These are phyloP conservation scores for Zoysia matrella DNA, from an alignment of 202 grass and related monocot genomes.

Conservation along the genomic window DNA sequence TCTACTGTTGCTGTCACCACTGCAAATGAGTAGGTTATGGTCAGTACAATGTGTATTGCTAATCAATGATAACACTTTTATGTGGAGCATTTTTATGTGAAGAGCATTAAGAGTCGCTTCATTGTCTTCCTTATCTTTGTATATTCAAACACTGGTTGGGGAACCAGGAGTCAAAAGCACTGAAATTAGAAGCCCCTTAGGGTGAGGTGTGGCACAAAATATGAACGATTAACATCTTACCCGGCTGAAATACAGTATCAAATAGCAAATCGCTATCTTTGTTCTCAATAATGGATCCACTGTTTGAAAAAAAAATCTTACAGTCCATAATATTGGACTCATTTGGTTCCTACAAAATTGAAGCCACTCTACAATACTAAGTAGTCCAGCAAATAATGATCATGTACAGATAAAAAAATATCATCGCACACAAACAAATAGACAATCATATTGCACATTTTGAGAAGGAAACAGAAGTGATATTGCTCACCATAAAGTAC, in stretches of 20 bases:
- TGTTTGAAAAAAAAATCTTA: neutral
- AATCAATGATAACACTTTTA: neutral
- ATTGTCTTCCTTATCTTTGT: neutral
- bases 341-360: neutral
- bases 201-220: neutral
- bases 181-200: neutral
- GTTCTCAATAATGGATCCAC: no score
- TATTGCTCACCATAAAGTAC: constrained; percentile 68
- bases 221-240: neutral
- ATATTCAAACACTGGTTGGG: neutral
- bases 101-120: no score
- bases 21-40: neutral
- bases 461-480: constrained; percentile 8
- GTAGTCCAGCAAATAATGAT: neutral
- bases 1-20: neutral
- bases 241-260: neutral
- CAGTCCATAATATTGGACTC: neutral
- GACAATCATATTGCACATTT: neutral
- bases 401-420: neutral
- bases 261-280: no score
- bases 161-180: neutral
- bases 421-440: neutral
- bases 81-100: no score
- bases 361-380: neutral
- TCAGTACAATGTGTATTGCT: neutral